Evolutionary conservation across 2,329 filamentous ascomycete genomes (phyloP).

Genomic region (Dothideomycetes sp.): DNA sequence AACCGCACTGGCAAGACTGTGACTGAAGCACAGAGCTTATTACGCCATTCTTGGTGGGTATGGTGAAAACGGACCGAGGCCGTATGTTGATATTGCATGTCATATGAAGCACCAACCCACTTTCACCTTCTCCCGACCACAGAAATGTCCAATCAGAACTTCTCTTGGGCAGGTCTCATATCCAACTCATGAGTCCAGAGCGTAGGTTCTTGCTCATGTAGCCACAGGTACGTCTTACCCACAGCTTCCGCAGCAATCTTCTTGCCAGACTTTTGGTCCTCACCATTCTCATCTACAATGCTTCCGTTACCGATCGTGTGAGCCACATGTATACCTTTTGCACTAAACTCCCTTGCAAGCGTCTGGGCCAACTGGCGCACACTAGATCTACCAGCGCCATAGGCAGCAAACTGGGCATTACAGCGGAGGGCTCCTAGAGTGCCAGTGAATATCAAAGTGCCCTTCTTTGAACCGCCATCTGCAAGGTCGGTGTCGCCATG

Average conservation of each 20-base stretch:
- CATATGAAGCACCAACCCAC: too few species aligned
- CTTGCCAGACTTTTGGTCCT: constrained; percentile 42
- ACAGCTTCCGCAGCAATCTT: constrained; percentile 51
- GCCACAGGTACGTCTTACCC: constrained; percentile 47
- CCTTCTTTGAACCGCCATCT: constrained; percentile 44
- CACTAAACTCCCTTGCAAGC: constrained; percentile 47
- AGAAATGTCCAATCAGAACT: too few species aligned
- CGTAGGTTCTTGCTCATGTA: constrained; percentile 40
- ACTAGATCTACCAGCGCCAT: constrained; percentile 44
- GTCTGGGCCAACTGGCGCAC: constrained; percentile 48
- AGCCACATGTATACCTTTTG: constrained; percentile 49
- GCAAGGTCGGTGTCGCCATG: constrained; percentile 40
- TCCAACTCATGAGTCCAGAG: constrained; percentile 46
- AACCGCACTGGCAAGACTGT: too few species aligned
- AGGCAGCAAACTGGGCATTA: constrained; percentile 46
- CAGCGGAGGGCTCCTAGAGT: constrained; percentile 44
- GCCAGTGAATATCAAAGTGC: constrained; percentile 49
- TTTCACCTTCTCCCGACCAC: too few species aligned
- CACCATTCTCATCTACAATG: constrained; percentile 43
- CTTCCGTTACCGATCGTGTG: constrained; percentile 50
- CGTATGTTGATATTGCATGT: too few species aligned
- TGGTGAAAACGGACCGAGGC: too few species aligned
- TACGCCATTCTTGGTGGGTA: too few species aligned
- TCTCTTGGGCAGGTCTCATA: constrained; percentile 42
- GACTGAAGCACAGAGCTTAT: too few species aligned